phyloP scores from a whole-genome alignment of 2,329 filamentous ascomycete species.

The Lecanicillium sp. region DNA sequence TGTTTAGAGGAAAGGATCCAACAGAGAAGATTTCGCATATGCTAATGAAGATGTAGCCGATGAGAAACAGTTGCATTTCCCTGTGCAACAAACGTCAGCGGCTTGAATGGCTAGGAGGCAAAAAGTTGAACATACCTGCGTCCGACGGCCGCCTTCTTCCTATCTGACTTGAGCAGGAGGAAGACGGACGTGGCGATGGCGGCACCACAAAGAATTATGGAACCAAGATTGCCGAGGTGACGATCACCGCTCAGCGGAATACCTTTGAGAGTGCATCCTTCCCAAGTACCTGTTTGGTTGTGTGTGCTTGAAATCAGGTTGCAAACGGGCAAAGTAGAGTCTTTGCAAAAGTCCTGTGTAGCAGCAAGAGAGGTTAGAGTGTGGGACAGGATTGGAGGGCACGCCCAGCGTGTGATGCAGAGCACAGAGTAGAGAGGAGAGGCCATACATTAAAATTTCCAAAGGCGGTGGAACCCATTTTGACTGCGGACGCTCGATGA shows the following conservation, averaged over 20 bases:
- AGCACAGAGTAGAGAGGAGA: slow-evolving; percentile 13
- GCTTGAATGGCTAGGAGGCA: background rate
- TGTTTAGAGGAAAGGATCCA: slow-evolving; percentile 73
- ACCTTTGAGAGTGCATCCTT: slow-evolving; percentile 67
- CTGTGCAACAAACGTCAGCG: slow-evolving; percentile 36
- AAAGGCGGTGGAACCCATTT: slow-evolving; percentile 55
- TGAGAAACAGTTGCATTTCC: slow-evolving; percentile 92
- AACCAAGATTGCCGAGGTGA: slow-evolving; percentile 81
- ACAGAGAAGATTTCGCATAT: slow-evolving; percentile 97
- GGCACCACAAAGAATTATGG: slow-evolving; percentile 72
- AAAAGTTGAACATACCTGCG: slow-evolving; percentile 55
- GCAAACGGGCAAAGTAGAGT: slow-evolving; percentile 76
- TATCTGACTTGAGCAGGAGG: slow-evolving; percentile 73
- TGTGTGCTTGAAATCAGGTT: slow-evolving; percentile 63
- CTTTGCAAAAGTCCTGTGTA: slow-evolving; percentile 68
- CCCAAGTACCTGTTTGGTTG: slow-evolving; percentile 52
- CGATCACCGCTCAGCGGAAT: slow-evolving; percentile 60
- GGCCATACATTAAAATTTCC: slow-evolving; percentile 50
- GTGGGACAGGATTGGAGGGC: too few relatives aligned
- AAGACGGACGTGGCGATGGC: slow-evolving; percentile 62
- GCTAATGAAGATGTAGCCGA: slow-evolving; percentile 77
- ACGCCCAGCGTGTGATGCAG: background rate
- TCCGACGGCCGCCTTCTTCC: slow-evolving; percentile 88
- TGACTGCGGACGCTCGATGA: slow-evolving; percentile 18
- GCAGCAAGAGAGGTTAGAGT: too few relatives aligned